A percentile compares a stretch with the other conserved stretches of the same genome.
phyloP scores from a whole-genome alignment of 75 land plant species.

The Adiantum capillusveneris region DNA sequence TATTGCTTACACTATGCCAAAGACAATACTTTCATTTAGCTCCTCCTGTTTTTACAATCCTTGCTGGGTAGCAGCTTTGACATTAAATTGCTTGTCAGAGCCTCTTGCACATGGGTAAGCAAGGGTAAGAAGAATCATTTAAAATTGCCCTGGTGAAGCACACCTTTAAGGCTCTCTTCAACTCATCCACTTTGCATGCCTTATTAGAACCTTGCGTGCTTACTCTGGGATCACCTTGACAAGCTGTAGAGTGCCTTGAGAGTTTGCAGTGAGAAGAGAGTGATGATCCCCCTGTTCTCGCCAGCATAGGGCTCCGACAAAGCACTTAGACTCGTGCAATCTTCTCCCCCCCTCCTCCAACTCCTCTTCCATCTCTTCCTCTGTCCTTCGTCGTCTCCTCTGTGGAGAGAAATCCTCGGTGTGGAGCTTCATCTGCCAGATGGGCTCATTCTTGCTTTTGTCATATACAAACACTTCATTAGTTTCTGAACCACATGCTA shows the following conservation, averaged over 20 bases:
- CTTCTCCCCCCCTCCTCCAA: neutral
- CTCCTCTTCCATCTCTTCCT: neutral
- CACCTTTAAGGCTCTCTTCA: no score
- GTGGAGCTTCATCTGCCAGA: slow-evolving; percentile 4
- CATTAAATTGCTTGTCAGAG: no score
- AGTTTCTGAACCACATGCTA: slow-evolving; percentile 42
- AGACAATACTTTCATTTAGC: no score
- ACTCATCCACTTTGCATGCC: no score
- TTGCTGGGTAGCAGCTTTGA: no score
- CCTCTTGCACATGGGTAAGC: no score
- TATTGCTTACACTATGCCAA: no score
- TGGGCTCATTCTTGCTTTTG: neutral
- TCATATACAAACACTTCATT: slow-evolving; percentile 44
- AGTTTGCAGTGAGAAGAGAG: neutral
- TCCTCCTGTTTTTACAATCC: no score
- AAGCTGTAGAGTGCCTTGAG: slow-evolving; percentile 5
- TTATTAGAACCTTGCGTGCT: no score
- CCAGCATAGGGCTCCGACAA: slow-evolving; percentile 6
- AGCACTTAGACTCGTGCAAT: neutral
- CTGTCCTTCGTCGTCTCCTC: neutral
- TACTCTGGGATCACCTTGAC: neutral
- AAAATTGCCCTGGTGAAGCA: no score
- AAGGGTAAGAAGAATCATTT: no score
- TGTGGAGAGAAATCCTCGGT: neutral
- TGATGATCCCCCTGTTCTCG: neutral